Evolutionary conservation across 257 asterid genomes (phyloP), one percentile per base, ranked within the genome.

Genomic region (Petrea volubilis): DNA sequence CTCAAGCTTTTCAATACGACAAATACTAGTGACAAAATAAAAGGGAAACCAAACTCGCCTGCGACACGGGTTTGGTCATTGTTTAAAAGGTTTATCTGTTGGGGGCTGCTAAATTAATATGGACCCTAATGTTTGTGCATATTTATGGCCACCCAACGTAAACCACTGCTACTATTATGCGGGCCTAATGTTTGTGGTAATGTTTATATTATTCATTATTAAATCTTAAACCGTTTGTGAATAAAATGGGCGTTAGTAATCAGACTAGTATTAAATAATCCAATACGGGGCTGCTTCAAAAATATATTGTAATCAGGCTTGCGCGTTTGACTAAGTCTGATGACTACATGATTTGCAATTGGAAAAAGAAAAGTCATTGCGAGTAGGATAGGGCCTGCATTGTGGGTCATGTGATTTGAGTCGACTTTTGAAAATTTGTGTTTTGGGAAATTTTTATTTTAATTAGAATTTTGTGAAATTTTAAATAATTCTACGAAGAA

Each of bases 41-140:
- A 51, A 43, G 51, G 15, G 72, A 57, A 80, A 63, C 78, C 78
- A 71, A 80, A 72, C 77, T 55, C 72, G 84, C 72, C 24, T 47
- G 79, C 3, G 84, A 76, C 77, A 8, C 18, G 49, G 36, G 49
- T 38, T 50, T 17, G 49, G 34, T 43, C 59, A n/a, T 18, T 40
- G 28, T 13, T 66, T 64, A 66, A 44, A 46, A 46, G 5, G 17
- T 55, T 52, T 60, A 71, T 75, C 75, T 60, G 25, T 60, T 66
- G 43, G 59, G 75, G 69, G 60, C 69, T 68, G 76, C 78, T 70
- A 25, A 31, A 18, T 23, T 34, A 6, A 47, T 1, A 7, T 29
- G 71, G 60, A 5, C 9, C 5, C 68, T 29, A 7, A 10, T 64
- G 57, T 49, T 66, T 47, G 14, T 18, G 24, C 21, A 47, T 64